These are phyloP conservation scores for Populus ilicifolia DNA, from an alignment of 345 rosid species.

Conservation along the genomic window DNA sequence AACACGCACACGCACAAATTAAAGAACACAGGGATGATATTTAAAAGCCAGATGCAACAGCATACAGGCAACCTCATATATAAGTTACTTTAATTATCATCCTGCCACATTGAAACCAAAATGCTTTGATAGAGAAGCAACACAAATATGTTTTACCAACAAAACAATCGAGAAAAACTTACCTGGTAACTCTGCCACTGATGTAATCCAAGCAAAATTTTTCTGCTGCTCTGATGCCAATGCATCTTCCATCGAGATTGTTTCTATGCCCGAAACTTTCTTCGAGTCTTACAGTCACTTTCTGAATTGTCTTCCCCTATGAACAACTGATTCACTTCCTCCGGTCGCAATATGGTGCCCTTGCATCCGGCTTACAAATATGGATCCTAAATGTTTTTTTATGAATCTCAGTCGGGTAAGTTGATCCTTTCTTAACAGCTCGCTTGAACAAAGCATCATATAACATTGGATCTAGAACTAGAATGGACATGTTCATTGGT, in stretches of 20 bases:
- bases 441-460: constrained; percentile 92
- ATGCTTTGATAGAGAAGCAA: neutral
- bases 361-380: constrained; percentile 77
- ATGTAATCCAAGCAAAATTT: constrained; percentile 91
- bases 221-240: constrained; percentile 95
- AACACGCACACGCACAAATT: too few species aligned
- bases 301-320: constrained; percentile 85
- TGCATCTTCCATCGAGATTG: constrained; percentile 69
- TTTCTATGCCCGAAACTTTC: constrained; percentile 71
- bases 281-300: constrained; percentile 86
- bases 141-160: neutral
- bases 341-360: constrained; percentile 66
- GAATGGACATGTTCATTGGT: constrained; percentile 55
- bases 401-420: constrained; percentile 83
- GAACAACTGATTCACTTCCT: constrained; percentile 70
- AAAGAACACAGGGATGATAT: neutral
- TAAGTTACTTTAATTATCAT: neutral
- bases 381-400: constrained; percentile 73
- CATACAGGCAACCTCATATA: neutral
- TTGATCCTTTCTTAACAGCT: constrained; percentile 84
- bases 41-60: neutral
- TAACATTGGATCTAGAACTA: constrained; percentile 69
- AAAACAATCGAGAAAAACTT: neutral
- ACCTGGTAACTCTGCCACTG: constrained; percentile 84
- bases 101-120: neutral